These are phyloP conservation scores for Diaporthe sp. DNA, from an alignment of 2,329 filamentous ascomycete genomes.

Conservation along the genomic window DNA sequence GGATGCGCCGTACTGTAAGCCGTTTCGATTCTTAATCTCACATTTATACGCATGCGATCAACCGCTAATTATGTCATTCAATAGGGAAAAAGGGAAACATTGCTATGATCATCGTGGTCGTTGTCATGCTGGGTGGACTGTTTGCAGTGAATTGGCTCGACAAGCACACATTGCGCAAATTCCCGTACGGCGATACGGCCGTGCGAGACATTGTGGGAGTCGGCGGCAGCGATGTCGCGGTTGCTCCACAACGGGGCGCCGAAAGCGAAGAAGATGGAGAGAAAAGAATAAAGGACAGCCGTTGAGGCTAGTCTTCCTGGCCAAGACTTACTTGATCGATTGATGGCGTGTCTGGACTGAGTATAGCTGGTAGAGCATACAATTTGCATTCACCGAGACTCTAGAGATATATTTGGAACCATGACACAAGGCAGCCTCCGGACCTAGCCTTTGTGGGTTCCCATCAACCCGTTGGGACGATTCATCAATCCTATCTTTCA, in stretches of 20 bases:
- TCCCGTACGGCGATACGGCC: constrained; percentile 21
- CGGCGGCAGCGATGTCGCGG: constrained; percentile 7
- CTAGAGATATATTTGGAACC: background rate
- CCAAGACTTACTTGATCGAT: background rate
- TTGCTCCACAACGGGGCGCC: background rate
- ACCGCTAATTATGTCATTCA: background rate
- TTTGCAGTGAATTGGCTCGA: constrained; percentile 17
- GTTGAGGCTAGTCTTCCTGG: background rate
- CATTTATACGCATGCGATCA: background rate
- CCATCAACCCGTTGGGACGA: background rate
- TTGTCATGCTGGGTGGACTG: constrained; percentile 6
- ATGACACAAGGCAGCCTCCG: background rate
- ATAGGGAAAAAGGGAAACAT: constrained; percentile 28
- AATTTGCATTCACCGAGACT: no score
- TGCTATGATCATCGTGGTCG: constrained; percentile 13
- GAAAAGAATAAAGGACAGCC: background rate
- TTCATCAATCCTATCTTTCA: background rate
- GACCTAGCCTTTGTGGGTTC: background rate
- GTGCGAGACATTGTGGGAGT: constrained; percentile 15
- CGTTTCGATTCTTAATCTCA: background rate
- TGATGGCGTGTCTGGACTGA: background rate
- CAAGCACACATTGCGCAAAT: constrained; percentile 16
- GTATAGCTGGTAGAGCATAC: background rate
- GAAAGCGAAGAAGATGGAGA: background rate
- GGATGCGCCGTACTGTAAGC: constrained; percentile 57